Evolutionary conservation across 257 asterid species (phyloP), one percentile per base, ranked within the genome.

Genomic region (Solanum habrochaites): DNA sequence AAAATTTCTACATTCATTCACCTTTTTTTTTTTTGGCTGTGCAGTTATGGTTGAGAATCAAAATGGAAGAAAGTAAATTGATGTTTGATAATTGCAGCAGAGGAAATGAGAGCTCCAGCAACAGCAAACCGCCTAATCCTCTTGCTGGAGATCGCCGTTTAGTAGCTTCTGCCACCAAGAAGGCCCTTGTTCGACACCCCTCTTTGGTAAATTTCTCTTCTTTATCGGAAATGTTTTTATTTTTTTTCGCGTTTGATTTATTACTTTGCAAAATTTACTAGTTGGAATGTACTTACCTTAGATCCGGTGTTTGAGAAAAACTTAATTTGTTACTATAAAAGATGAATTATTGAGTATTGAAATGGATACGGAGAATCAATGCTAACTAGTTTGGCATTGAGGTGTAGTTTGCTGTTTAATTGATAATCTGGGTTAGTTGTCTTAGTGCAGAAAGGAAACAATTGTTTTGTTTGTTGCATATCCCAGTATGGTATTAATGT

Each of bases 31-130:
- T 81, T 81, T 11, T 49, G 49, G 27, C 45, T 66, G 11, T 10
- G 35, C 21, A 81, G 95, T 91, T 91, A 95, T 93, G 97, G 93
- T 94, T 91, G 80, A 91, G 92, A 89, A 90, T 89, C 90, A 90
- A 78, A 89, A 96, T 96, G 99, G 99, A 96, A 89, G 98, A 90
- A 91, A 92, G 91, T 93, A 96, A 95, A 82, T 87, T 90, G 47
- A 85, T 83, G 88, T 45, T 88, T 31, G 64, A 88, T 91, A 95
- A 85, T 67, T 74, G 89, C 81, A 85, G 89, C 85, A 85, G 89
- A 15, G 95, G 89, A 43, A 89, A 86, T 85, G 91, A 88, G 89
- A 89, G 90, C 91, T 92, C 98, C 88, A 89, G 91, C 86, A 93
- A 90, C 82, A 93, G 98, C 29, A 93, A 92, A 39, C 98, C 99